Base-by-base conservation (phyloP, 2,329 filamentous ascomycete species). In the Cercospora sp. region DNA sequence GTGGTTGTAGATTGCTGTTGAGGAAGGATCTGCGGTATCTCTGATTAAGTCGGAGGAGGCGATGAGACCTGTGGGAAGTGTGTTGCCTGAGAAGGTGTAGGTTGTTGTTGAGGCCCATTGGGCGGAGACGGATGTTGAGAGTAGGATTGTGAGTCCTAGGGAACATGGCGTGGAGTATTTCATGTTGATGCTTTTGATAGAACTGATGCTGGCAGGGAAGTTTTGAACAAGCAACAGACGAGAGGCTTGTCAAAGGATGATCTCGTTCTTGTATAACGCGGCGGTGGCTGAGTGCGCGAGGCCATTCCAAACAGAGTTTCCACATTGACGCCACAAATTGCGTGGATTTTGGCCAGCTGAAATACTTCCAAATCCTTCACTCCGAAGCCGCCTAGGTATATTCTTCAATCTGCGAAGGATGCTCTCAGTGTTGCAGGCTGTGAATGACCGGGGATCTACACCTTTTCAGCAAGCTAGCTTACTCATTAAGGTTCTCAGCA, bases 61-160 rank as follows among this genome's bases (percentile, higher is more conserved):
- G 18, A 63, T 36, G 10, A 66, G 59, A 5, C 63, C 67, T 12
- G 59, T 68, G 9, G 67, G 67, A 7, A 66, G 36, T 3, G 63
- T 31, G 42, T 48, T 59, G 33, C 51, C 63, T 26, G 31, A 23
- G 30, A 68, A 68, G 57, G 51, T 55, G 23, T 59, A 66, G n/a
- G 63, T 66, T 26, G 59, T 68, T 12, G 67, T 68, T 45, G 65
- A 64, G 8, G n/a, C 63, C 60, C 60, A 62, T 62, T 62, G 60
- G 3, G 60, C 60, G 4, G 26, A 18, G 36, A 3, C 16, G 48
- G 48, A 55, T 28, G 48, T 13, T 55, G 23, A n/a, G 7, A 55
- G 5, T 55, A n/a, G 13, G 48, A 6, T 3, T 30, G 23, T 3
- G 6, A 55, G 48, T 12, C 20, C 23, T 23, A 55, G 23, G 5